A percentile compares a stretch with the other conserved stretches of the same genome.
These are phyloP conservation scores for Periconia sp. DNA, from an alignment of 2,329 filamentous ascomycete species.

Conservation along the genomic window DNA sequence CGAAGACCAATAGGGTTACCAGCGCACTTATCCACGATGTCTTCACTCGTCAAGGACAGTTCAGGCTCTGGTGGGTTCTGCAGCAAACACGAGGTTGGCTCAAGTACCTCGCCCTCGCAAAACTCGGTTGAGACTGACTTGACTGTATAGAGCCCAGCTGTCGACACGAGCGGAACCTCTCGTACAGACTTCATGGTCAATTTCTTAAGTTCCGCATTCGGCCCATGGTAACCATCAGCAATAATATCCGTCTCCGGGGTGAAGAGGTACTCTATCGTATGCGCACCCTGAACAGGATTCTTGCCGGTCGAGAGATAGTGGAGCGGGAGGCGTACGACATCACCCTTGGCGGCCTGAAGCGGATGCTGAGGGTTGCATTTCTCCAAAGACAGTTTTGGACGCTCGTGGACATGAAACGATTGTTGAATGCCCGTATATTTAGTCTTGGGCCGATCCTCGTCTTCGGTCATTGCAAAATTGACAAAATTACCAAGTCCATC, in stretches of 20 bases:
- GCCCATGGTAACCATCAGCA: slow-evolving; percentile 70
- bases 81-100: slow-evolving; percentile 91
- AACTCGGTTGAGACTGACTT: slow-evolving; percentile 78
- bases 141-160: slow-evolving; percentile 85
- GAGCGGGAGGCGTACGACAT: slow-evolving; percentile 71
- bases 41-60: slow-evolving; percentile 73
- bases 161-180: slow-evolving; percentile 71
- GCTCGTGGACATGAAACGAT: slow-evolving; percentile 83
- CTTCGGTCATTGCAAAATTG: slow-evolving; percentile 70
- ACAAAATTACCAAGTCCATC: slow-evolving; percentile 89
- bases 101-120: slow-evolving; percentile 86
- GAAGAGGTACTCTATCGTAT: slow-evolving; percentile 82
- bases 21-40: slow-evolving; percentile 93
- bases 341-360: slow-evolving; percentile 81
- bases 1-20: slow-evolving; percentile 90
- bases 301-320: slow-evolving; percentile 69
- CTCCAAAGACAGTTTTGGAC: slow-evolving; percentile 73
- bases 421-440: slow-evolving; percentile 72
- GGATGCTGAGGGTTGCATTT: slow-evolving; percentile 82
- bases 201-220: slow-evolving; percentile 62
- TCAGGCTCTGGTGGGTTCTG: slow-evolving; percentile 90
- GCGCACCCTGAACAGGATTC: slow-evolving; percentile 65
- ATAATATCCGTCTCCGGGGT: slow-evolving; percentile 74
- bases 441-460: slow-evolving; percentile 67
- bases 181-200: slow-evolving; percentile 66